Percentiles rank a stretch among this genome's conserved stretches.
Evolutionary conservation across 2,329 filamentous ascomycete genomes (phyloP).

Genomic region (Metarhizium robertsii): DNA sequence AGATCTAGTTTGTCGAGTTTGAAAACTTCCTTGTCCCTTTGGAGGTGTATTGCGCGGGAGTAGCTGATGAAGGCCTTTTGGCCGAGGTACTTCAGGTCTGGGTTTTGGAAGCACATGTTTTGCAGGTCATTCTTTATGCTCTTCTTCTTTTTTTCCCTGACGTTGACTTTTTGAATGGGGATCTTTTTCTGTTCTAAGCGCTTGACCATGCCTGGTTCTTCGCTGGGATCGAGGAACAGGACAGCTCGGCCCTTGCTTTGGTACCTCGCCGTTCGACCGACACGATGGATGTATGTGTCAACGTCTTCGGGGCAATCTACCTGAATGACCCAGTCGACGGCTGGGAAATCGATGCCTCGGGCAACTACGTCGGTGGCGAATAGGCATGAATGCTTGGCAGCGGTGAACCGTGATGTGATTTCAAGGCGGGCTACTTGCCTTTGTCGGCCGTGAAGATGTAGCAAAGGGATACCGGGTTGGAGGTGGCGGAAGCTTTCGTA

Average conservation of each 20-base stretch:
- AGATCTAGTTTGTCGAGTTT: slow-evolving; percentile 73
- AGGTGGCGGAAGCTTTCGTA: slow-evolving; percentile 90
- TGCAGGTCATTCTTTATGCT: slow-evolving; percentile 79
- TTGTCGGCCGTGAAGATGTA: slow-evolving; percentile 89
- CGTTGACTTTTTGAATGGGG: slow-evolving; percentile 75
- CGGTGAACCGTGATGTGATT: slow-evolving; percentile 74
- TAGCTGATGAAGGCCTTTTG: slow-evolving; percentile 96
- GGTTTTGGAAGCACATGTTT: slow-evolving; percentile 92
- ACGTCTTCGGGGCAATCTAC: slow-evolving; percentile 94
- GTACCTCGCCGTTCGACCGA: slow-evolving; percentile 89
- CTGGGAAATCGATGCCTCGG: slow-evolving; percentile 87
- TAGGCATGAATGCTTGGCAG: slow-evolving; percentile 74
- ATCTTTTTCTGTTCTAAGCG: slow-evolving; percentile 84
- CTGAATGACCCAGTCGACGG: slow-evolving; percentile 98
- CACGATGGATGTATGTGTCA: slow-evolving; percentile 95
- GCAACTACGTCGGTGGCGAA: slow-evolving; percentile 96
- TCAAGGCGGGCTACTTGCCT: slow-evolving; percentile 85
- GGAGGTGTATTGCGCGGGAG: slow-evolving; percentile 72
- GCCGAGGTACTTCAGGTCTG: slow-evolving; percentile 85
- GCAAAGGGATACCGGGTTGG: slow-evolving; percentile 84
- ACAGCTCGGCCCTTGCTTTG: slow-evolving; percentile 81
- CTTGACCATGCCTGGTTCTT: slow-evolving; percentile 85
- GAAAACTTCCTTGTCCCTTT: slow-evolving; percentile 89
- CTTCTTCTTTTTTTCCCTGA: slow-evolving; percentile 81
- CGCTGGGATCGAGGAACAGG: slow-evolving; percentile 82